phyloP scores from a whole-genome alignment of 140 eudicot species.

The Oenanthe javanica region DNA sequence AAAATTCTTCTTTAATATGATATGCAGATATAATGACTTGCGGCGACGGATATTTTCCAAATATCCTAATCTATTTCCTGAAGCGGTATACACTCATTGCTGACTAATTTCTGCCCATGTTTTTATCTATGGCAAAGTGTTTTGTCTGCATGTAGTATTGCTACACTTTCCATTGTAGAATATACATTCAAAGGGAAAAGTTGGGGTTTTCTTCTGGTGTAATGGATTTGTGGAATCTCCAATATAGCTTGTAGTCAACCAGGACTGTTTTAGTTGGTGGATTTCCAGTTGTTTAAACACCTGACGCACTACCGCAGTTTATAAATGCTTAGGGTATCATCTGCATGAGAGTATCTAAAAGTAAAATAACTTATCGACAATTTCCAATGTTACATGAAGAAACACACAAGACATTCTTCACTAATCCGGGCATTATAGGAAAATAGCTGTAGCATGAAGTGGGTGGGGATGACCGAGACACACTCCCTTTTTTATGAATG shows the following conservation, averaged over 20 bases:
- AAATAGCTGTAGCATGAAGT: neutral
- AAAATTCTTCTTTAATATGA: conserved; percentile 6
- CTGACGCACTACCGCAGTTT: neutral
- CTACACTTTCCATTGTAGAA: neutral
- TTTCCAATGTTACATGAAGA: too few species aligned
- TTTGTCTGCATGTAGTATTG: neutral
- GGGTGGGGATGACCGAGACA: too few species aligned
- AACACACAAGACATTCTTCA: too few species aligned
- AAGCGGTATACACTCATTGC: conserved; percentile 42
- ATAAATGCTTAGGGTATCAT: neutral
- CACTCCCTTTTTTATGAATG: neutral
- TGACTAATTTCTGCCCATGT: neutral
- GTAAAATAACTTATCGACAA: neutral
- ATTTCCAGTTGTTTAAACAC: neutral
- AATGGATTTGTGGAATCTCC: neutral
- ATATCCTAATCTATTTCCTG: conserved; percentile 87
- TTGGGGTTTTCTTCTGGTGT: neutral
- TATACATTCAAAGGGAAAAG: neutral
- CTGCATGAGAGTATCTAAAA: neutral
- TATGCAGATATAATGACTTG: conserved; percentile 74
- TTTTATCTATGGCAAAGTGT: neutral
- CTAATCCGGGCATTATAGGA: neutral
- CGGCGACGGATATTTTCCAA: conserved; percentile 69
- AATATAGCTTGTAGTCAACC: neutral
- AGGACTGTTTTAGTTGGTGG: neutral